A percentile compares a stretch with the other conserved stretches of the same genome.
Evolutionary conservation across 139 green algal genomes (phyloP).

Genomic region (Chlorella sp.): DNA sequence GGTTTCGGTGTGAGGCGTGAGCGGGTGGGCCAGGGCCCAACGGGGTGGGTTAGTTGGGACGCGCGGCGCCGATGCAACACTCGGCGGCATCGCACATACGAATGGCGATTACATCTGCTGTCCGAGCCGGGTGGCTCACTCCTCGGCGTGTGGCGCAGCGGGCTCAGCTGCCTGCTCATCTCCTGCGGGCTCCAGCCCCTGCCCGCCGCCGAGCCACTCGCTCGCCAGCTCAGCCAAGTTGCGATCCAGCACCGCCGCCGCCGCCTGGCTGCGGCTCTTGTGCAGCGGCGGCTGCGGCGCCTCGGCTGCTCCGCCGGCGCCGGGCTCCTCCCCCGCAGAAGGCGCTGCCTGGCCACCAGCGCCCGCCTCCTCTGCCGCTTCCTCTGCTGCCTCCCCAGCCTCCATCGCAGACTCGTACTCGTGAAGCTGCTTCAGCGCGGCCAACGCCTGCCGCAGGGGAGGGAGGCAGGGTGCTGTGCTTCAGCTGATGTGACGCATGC

Average conservation of each 20-base stretch:
- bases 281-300: neutral
- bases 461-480: neutral
- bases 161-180: too few species aligned
- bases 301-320: neutral
- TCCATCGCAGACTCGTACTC: slow-evolving; percentile 9
- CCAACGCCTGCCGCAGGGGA: slow-evolving; percentile 2
- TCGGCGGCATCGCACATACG: too few species aligned
- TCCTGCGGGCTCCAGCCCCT: too few species aligned
- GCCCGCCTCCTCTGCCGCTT: slow-evolving; percentile 1
- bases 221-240: slow-evolving; percentile 9
- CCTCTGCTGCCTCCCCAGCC: neutral
- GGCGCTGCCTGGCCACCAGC: neutral
- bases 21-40: too few species aligned
- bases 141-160: too few species aligned
- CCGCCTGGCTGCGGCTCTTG: slow-evolving; percentile 9
- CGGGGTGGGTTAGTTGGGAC: too few species aligned
- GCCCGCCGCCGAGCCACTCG: too few species aligned
- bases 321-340: neutral
- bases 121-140: too few species aligned
- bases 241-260: neutral
- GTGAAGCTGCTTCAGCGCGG: slow-evolving; percentile 9
- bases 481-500: too few species aligned
- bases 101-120: too few species aligned
- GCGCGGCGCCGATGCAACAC: too few species aligned
- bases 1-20: too few species aligned